Evolutionary conservation across 2,329 filamentous ascomycete species (phyloP), one percentile per base, ranked within the genome.

Genomic region (Triangularia setosa): DNA sequence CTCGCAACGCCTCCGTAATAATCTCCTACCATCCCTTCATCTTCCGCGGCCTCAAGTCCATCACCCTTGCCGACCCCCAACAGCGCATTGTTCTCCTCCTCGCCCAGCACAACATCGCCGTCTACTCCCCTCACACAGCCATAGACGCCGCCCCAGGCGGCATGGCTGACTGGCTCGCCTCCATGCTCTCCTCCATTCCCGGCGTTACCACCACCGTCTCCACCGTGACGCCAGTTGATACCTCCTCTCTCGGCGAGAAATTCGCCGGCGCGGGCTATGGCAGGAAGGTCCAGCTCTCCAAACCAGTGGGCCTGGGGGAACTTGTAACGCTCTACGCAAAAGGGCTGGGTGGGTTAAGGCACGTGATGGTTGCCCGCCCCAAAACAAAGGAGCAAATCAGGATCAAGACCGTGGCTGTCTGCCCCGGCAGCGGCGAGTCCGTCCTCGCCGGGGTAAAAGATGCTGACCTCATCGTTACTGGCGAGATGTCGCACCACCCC

Each of bases 11-110:
- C 67, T 92, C 90, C 7, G 86, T 96, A 66, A 87, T 99, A 61
- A 84, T 99, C 63, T 90, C 92, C 72, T 99, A 99, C 76, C 95
- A 99, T 78, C 95, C 95, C 23, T 95, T 98, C 75, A 98, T 99
- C 74, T 99, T 99, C 82, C 88, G 91, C 58, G 91, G 91, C 61
- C 83, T 99, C 70, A 99, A 97, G 79, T 90, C 91, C 68, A 81
- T 99, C 74, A 96, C 92, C 33, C 85, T 93, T 57, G 84, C 84
- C 67, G 91, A 99, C 74, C 85, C 92, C 9, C 95, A 98, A 76
- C 95, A 99, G 75, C 85, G 88, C 53, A 91, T 91, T 6, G 85
- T 99, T 30, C 83, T 99, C 3, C 86, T 89, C 54, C 84, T 99
- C 12, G 90, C 90, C 56, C 90, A 91, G 68, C 87, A 91, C 75